A percentile compares a stretch with the other conserved stretches of the same genome.
Evolutionary conservation across 331 rosid genomes (phyloP).

Genomic region (Stylosanthes scabra): DNA sequence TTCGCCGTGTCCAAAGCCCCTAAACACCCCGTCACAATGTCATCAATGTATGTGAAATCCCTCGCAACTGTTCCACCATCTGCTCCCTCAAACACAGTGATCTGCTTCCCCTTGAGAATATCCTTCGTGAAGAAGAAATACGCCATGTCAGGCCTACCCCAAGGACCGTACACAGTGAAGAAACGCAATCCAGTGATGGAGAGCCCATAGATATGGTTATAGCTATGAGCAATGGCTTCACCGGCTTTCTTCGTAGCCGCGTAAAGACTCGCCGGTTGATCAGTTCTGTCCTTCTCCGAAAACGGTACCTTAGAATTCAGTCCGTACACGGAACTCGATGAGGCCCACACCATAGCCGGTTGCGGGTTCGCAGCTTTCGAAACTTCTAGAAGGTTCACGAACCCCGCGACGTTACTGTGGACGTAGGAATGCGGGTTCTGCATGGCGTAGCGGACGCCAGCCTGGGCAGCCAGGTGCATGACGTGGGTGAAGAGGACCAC

Average conservation of each 20-base stretch:
- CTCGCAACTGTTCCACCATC: conserved; percentile 68
- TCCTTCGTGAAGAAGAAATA: conserved; percentile 71
- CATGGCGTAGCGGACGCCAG: conserved; percentile 78
- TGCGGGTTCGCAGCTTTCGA: conserved; percentile 69
- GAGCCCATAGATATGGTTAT: conserved; percentile 70
- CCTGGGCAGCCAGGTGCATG: conserved; percentile 85
- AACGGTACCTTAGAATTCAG: conserved; percentile 73
- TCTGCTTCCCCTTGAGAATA: conserved; percentile 63
- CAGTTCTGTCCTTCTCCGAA: conserved; percentile 72
- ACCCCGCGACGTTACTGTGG: conserved; percentile 73
- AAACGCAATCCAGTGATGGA: conserved; percentile 71
- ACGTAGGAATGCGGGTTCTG: conserved; percentile 64
- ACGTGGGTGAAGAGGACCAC: conserved; percentile 72
- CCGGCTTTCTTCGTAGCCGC: conserved; percentile 82
- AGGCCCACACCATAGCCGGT: conserved; percentile 76
- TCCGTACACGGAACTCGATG: conserved; percentile 78
- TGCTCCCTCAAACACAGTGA: conserved; percentile 59
- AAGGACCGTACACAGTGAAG: conserved; percentile 78
- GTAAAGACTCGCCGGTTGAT: conserved; percentile 74
- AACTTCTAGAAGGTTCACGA: conserved; percentile 64
- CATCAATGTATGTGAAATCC: conserved; percentile 80
- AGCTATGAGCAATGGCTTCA: conserved; percentile 71
- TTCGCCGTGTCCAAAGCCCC: conserved; percentile 70
- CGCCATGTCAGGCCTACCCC: conserved; percentile 89
- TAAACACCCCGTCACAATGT: conserved; percentile 70